Evolutionary conservation across 1,284 basidiomycete species (phyloP).

Genomic region (Meira nashicola): DNA sequence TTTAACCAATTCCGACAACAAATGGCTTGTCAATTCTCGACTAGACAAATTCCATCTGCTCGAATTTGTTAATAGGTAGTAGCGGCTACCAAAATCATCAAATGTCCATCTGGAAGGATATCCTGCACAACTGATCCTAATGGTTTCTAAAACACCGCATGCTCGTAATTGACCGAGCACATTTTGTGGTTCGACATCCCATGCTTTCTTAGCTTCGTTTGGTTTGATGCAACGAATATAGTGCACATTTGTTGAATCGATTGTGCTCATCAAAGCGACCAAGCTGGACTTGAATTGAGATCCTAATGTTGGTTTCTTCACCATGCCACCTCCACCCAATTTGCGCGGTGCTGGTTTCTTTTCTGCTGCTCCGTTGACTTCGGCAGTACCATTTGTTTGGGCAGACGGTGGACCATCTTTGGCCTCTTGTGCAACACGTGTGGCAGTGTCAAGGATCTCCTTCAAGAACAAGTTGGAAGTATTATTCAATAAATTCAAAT

Average conservation of each 20-base stretch:
- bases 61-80: constrained; percentile 92
- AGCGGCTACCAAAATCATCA: constrained; percentile 97
- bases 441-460: constrained; percentile 85
- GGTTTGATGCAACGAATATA: constrained; percentile 99
- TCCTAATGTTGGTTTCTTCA: constrained; percentile 90
- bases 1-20: constrained; percentile 78
- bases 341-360: constrained; percentile 26
- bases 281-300: constrained; percentile 97
- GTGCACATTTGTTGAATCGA: constrained; percentile 95
- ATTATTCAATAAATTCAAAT: constrained; percentile 75
- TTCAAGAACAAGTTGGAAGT: constrained; percentile 90
- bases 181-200: constrained; percentile 94
- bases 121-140: constrained; percentile 96
- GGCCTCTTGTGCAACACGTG: constrained; percentile 61
- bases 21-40: constrained; percentile 71
- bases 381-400: constrained; percentile 12
- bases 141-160: constrained; percentile 98
- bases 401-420: constrained; percentile 18
- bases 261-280: constrained; percentile 91
- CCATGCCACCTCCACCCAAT: constrained; percentile 60
- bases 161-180: constrained; percentile 91
- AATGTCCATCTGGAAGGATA: constrained; percentile 99
- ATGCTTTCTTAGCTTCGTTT: constrained; percentile 91
- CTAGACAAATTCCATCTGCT: constrained; percentile 65
- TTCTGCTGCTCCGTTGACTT: constrained; percentile 17